Evolutionary conservation across 1,139 yeast genomes (phyloP), one percentile per base, ranked within the genome.

Genomic region (Candida glucosophila): DNA sequence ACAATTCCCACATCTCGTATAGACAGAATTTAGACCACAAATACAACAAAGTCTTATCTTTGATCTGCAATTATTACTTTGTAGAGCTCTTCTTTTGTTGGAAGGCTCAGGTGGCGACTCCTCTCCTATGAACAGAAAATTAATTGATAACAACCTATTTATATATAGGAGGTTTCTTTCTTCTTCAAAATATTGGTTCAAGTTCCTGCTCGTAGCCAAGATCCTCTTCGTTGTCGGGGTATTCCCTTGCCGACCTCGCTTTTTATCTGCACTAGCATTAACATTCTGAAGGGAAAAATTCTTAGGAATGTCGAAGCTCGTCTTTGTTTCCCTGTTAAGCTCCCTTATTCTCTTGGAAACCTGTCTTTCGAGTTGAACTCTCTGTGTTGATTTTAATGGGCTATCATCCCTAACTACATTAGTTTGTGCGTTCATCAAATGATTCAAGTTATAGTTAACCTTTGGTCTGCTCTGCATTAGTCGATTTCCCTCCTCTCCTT

Each of bases 171-270:
- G 48, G 38, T 64, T 62, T 22, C 67, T 44, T 31, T 64, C 71
- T 37, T 64, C 70, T 41, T 64, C 71, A 32, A 62, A 63, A 35
- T 63, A 63, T 54, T 55, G 60, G 30, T 59, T 61, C 40, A 64
- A 51, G 39, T 62, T 64, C 27, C 71, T 49, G 25, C 65, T 47
- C 1, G 70, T 68, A 15, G 69, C 58, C 22, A 64, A 39, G 15
- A 64, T 62, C 30, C 52, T 53, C 39, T 64, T 64, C 2, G 71
- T 61, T 8, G 66, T 49, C 5, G 69, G 68, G 3, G 70, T 64
- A 31, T 58, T 62, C 3, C 71, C 71, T 14, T 54, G 44, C 28
- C 65, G 47, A 5, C 58, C 38, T 26, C 49, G 51, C 23, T 49
- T 46, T 13, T 43, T 42, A 8, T 45, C 47, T 8, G n/a, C 7